phyloP scores from a whole-genome alignment of 768 basidiomycete genomes.

The Suillus alpinus region DNA sequence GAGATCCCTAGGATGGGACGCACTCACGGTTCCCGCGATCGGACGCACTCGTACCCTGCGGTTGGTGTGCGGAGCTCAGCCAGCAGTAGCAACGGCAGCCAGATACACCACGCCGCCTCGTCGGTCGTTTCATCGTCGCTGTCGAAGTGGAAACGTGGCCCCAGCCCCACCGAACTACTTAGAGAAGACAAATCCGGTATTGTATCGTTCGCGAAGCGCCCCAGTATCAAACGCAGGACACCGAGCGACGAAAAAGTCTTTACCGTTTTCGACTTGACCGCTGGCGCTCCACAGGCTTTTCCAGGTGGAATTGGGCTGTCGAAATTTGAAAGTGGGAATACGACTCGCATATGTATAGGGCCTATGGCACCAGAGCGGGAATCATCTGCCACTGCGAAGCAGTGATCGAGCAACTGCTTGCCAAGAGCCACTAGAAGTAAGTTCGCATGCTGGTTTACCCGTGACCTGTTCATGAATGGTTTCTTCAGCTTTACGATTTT shows the following conservation, averaged over 20 bases:
- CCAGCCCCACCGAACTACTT: conserved; percentile 68
- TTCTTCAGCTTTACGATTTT: conserved; percentile 2
- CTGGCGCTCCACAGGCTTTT: conserved; percentile 8
- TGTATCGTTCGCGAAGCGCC: conserved; percentile 57
- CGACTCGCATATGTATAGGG: conserved; percentile 6
- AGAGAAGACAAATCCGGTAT: conserved; percentile 61
- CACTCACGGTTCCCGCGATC: conserved; percentile 4
- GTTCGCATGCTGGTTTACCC: conserved; percentile 1
- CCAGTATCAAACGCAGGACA: conserved; percentile 56
- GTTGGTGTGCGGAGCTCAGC: conserved; percentile 9
- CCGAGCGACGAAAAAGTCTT: conserved; percentile 10
- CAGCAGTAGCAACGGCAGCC: conserved; percentile 4
- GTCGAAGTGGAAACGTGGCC: conserved; percentile 58
- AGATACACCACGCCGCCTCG: conserved; percentile 8
- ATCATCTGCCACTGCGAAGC: conserved; percentile 10
- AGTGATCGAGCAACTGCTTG: conserved; percentile 8
- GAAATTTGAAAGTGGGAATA: conserved; percentile 1
- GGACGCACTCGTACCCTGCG: conserved; percentile 9
- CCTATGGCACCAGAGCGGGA: conserved; percentile 10
- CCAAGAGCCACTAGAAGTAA: conserved; percentile 13
- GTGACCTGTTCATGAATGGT: conserved; percentile 10
- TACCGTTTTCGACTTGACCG: conserved; percentile 9
- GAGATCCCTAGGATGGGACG: conserved; percentile 1
- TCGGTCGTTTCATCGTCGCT: conserved; percentile 26
- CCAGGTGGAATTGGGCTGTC: conserved; percentile 10